Evolutionary conservation across 768 basidiomycete species (phyloP).

Genomic region (Pleurotus eryngii): DNA sequence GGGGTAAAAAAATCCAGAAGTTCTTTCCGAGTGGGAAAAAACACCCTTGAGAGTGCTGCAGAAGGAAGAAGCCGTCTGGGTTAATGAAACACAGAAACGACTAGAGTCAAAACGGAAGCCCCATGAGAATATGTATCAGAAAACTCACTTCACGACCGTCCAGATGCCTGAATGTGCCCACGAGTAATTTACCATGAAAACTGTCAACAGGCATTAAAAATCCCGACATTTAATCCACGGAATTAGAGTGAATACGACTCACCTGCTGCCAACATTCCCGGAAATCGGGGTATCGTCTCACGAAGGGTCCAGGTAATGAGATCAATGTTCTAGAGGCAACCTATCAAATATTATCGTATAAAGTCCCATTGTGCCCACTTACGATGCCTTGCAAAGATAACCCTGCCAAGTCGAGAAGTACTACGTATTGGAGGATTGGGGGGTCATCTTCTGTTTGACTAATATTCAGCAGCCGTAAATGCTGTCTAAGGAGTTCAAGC

Average conservation of each 20-base stretch:
- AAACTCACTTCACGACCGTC: constrained; percentile 58
- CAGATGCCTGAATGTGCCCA: constrained; percentile 72
- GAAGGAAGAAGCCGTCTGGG: constrained; percentile 60
- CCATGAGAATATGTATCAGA: neutral
- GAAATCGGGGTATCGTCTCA: constrained; percentile 67
- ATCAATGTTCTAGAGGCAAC: constrained; percentile 47
- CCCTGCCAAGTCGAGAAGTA: constrained; percentile 60
- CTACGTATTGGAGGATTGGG: constrained; percentile 62
- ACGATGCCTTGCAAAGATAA: constrained; percentile 58
- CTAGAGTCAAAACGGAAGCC: constrained; percentile 6
- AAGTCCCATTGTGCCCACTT: constrained; percentile 19
- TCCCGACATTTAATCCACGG: constrained; percentile 9
- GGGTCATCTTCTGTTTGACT: constrained; percentile 17
- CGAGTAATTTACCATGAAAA: constrained; percentile 70
- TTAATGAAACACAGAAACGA: constrained; percentile 8
- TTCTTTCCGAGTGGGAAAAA: constrained; percentile 58
- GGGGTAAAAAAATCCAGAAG: constrained; percentile 54
- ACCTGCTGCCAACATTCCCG: constrained; percentile 77
- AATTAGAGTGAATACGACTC: constrained; percentile 3
- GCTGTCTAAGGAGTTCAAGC: constrained; percentile 55
- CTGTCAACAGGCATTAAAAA: constrained; percentile 27
- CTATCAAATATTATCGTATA: constrained; percentile 3
- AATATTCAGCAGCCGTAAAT: constrained; percentile 49
- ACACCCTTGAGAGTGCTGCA: constrained; percentile 56
- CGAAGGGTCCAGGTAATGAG: constrained; percentile 60